These are phyloP conservation scores for Grosmannia penicillata DNA, from an alignment of 2,329 filamentous ascomycete species.

Conservation along the genomic window DNA sequence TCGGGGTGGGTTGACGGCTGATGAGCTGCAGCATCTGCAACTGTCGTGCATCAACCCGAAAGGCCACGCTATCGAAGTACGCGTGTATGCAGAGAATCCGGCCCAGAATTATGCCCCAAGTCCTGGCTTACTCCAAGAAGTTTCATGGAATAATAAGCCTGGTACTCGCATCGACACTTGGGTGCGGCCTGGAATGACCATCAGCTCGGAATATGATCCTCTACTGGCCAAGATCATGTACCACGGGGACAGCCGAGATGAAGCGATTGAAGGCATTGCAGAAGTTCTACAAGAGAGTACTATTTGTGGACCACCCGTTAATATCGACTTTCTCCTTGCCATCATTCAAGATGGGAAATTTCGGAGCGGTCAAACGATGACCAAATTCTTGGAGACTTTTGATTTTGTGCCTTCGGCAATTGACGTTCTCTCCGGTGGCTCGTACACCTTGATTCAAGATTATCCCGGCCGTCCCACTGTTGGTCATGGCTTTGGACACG, in stretches of 20 bases:
- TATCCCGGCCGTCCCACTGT: conserved; percentile 39
- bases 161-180: conserved; percentile 47
- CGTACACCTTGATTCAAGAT: conserved; percentile 19
- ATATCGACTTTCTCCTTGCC: conserved; percentile 37
- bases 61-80: conserved; percentile 15
- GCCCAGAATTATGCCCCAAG: conserved; percentile 41
- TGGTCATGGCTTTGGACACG: conserved; percentile 42
- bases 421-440: conserved; percentile 19
- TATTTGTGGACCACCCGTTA: conserved; percentile 34
- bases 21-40: not conserved
- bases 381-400: conserved; percentile 38
- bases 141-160: conserved; percentile 34
- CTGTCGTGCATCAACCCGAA: not conserved
- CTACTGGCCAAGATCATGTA: conserved; percentile 45
- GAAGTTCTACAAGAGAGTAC: not conserved
- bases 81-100: conserved; percentile 35
- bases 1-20: conserved; percentile 6
- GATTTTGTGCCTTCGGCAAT: conserved; percentile 33
- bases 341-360: conserved; percentile 33
- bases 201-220: conserved; percentile 34
- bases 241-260: conserved; percentile 23
- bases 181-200: conserved; percentile 39
- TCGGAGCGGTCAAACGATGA: conserved; percentile 34
- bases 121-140: conserved; percentile 40
- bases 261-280: conserved; percentile 28